phyloP scores from a whole-genome alignment of 257 asterid genomes.

The Gentiana dahurica region DNA sequence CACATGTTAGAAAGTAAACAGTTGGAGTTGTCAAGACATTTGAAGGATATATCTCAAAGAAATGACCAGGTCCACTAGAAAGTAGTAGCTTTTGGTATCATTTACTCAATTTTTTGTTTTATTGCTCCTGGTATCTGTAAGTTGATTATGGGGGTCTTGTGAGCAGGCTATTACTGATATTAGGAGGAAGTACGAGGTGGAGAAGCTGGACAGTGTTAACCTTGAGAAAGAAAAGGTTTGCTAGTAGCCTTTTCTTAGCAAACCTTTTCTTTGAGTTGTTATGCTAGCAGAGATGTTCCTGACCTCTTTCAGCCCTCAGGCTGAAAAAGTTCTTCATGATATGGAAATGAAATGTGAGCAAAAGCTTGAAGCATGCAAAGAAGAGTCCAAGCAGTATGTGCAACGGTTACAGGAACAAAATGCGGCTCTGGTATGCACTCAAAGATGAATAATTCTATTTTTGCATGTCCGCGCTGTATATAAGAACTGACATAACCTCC shows the following conservation, averaged over 20 bases:
- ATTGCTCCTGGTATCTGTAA: conserved; percentile 9
- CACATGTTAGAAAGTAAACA: conserved; percentile 91
- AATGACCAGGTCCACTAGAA: conserved; percentile 69
- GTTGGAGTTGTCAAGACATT: conserved; percentile 76
- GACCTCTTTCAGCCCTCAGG: conserved; percentile 36
- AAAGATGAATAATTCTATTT: neutral
- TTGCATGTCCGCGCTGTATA: no score
- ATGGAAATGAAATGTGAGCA: conserved; percentile 47
- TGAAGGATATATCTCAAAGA: conserved; percentile 92
- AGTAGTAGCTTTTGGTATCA: neutral
- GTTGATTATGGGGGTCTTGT: conserved; percentile 19
- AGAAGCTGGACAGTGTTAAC: conserved; percentile 64
- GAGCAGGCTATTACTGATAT: conserved; percentile 88
- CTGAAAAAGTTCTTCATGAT: conserved; percentile 54
- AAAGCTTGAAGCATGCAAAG: conserved; percentile 55
- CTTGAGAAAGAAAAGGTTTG: conserved; percentile 84
- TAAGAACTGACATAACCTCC: no score
- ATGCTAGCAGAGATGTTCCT: conserved; percentile 4
- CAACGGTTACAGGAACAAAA: conserved; percentile 67
- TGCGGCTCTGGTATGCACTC: conserved; percentile 54
- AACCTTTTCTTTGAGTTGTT: neutral
- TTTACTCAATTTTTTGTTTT: conserved; percentile 5
- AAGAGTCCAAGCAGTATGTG: conserved; percentile 59
- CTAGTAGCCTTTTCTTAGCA: conserved; percentile 3
- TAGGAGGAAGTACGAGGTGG: conserved; percentile 71